phyloP scores from a whole-genome alignment of 2,329 filamentous ascomycete genomes.

The Aspergillus ruber region DNA sequence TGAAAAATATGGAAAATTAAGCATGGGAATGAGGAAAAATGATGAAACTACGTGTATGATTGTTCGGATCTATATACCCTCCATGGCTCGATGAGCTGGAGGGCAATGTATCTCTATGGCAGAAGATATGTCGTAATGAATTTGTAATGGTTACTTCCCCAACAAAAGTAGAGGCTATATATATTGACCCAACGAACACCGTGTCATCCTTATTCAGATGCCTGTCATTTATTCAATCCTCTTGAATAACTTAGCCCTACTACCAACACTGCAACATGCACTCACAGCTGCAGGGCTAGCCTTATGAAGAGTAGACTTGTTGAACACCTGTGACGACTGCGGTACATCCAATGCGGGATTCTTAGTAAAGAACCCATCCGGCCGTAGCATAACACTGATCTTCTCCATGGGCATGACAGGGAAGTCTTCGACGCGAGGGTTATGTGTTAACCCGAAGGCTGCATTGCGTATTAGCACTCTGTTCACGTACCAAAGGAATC shows the following conservation, averaged over 20 bases:
- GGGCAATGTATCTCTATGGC: constrained; percentile 7
- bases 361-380: constrained; percentile 48
- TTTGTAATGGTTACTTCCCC: background rate
- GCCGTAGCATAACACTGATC: constrained; percentile 43
- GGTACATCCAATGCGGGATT: constrained; percentile 47
- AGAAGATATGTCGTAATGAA: constrained; percentile 17
- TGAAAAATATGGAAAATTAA: background rate
- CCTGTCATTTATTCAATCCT: constrained; percentile 14
- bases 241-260: constrained; percentile 28
- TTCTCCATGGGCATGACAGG: constrained; percentile 61
- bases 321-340: constrained; percentile 35
- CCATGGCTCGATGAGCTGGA: constrained; percentile 3
- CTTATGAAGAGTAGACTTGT: constrained; percentile 34
- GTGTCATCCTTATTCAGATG: no score
- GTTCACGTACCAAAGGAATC: background rate
- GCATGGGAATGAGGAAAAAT: background rate
- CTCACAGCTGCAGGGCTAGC: constrained; percentile 7
- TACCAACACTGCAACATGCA: constrained; percentile 13
- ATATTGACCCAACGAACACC: no score
- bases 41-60: constrained; percentile 10
- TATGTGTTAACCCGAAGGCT: constrained; percentile 55
- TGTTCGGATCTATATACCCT: constrained; percentile 11
- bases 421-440: constrained; percentile 60
- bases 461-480: constrained; percentile 6
- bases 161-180: background rate